A percentile compares a stretch with the other conserved stretches of the same genome.
Conservation (phyloP, 768 basidiomycete species). For the Asterophora parasitica region DNA sequence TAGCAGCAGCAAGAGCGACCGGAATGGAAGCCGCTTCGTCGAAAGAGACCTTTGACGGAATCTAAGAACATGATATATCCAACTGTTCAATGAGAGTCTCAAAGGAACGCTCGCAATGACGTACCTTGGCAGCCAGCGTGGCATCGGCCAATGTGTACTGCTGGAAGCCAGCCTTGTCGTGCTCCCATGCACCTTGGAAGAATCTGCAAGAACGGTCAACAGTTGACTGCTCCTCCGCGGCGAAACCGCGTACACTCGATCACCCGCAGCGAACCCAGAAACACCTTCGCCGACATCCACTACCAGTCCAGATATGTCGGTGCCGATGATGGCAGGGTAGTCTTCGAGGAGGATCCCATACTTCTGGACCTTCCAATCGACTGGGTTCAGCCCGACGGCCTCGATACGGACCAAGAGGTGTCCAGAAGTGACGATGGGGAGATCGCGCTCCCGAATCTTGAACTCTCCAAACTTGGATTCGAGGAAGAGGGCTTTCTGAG, state of each 20-base stretch:
- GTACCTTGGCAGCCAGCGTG: constrained; percentile 14
- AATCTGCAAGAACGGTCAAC: too few species aligned
- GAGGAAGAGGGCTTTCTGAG: constrained; percentile 24
- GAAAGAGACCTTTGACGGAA: constrained; percentile 29
- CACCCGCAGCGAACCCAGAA: constrained; percentile 42
- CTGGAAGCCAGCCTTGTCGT: constrained; percentile 20
- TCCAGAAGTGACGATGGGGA: constrained; percentile 26
- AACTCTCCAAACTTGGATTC: constrained; percentile 15
- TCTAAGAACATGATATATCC: too few species aligned
- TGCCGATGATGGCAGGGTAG: constrained; percentile 43
- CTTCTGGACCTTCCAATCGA: constrained; percentile 47
- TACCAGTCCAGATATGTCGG: constrained; percentile 47
- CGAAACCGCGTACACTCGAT: constrained; percentile 42
- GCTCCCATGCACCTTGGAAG: constrained; percentile 8
- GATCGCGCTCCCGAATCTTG: constrained; percentile 7
- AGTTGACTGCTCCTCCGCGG: too few species aligned
- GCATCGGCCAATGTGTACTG: constrained; percentile 22
- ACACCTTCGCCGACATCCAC: constrained; percentile 49
- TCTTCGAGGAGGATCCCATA: constrained; percentile 31
- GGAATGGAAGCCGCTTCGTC: constrained; percentile 34
- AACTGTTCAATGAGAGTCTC: too few species aligned
- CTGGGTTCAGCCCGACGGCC: constrained; percentile 39
- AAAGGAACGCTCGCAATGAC: constrained; percentile 22
- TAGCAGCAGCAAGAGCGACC: constrained; percentile 23
- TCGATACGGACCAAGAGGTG: constrained; percentile 39